A percentile compares a stretch with the other conserved stretches of the same genome.
phyloP scores from a whole-genome alignment of 2,329 filamentous ascomycete genomes.

The Paradendryphiella salina region DNA sequence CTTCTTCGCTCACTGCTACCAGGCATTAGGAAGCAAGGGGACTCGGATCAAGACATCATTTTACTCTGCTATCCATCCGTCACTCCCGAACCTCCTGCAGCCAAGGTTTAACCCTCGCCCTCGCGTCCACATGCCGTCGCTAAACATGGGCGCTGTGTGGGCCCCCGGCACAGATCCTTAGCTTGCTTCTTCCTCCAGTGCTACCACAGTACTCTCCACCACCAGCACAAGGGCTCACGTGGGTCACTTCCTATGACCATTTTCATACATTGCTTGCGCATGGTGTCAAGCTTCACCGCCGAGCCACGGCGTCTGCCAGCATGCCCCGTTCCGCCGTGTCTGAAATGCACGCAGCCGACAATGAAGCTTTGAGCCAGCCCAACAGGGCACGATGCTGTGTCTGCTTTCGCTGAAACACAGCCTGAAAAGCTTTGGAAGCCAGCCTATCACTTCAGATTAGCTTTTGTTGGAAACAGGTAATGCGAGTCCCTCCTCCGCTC shows the following conservation, averaged over 20 bases:
- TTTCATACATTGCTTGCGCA: neutral
- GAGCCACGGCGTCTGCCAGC: slow-evolving; percentile 31
- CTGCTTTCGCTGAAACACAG: slow-evolving; percentile 72
- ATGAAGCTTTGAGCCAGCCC: slow-evolving; percentile 62
- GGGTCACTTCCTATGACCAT: neutral
- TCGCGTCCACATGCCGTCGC: slow-evolving; percentile 18
- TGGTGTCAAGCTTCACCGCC: slow-evolving; percentile 11
- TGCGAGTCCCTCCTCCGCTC: slow-evolving; percentile 23
- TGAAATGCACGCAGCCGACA: slow-evolving; percentile 35
- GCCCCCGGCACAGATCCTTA: slow-evolving; percentile 13
- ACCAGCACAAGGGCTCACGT: neutral
- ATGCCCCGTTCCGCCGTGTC: slow-evolving; percentile 35
- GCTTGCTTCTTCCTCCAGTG: slow-evolving; percentile 9
- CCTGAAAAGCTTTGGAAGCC: slow-evolving; percentile 69
- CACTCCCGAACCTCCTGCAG: slow-evolving; percentile 16
- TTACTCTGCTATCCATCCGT: slow-evolving; percentile 8
- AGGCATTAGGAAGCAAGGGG: neutral
- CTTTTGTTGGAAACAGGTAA: slow-evolving; percentile 10
- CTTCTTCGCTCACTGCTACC: neutral
- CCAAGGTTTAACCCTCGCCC: slow-evolving; percentile 16
- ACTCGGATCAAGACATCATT: slow-evolving; percentile 12
- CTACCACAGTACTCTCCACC: neutral
- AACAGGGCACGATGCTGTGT: slow-evolving; percentile 67
- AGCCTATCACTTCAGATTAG: slow-evolving; percentile 56
- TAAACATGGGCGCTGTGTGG: slow-evolving; percentile 13